Conservation (phyloP, 331 rosid species). For the Arachis monticola region DNA sequence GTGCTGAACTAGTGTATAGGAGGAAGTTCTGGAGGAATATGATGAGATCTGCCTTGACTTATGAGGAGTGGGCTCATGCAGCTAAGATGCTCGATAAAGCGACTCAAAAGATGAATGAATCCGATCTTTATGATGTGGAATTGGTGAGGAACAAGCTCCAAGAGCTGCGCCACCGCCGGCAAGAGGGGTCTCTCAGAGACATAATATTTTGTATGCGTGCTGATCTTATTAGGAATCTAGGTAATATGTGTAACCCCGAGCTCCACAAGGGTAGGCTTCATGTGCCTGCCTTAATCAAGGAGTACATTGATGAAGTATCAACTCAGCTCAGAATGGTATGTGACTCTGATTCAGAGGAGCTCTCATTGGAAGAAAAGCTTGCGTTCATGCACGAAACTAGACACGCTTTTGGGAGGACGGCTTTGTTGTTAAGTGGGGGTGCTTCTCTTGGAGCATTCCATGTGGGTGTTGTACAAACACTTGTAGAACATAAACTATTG, state of each 20-base stretch:
- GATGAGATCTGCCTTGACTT: slow-evolving; percentile 92
- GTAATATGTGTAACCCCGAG: slow-evolving; percentile 94
- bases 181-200: slow-evolving; percentile 80
- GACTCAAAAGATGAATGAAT: slow-evolving; percentile 86
- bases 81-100: slow-evolving; percentile 98
- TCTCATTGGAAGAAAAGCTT: slow-evolving; percentile 83
- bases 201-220: slow-evolving; percentile 95
- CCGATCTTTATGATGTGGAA: slow-evolving; percentile 80
- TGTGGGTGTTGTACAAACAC: slow-evolving; percentile 81
- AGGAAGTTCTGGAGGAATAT: slow-evolving; percentile 95
- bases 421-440: slow-evolving; percentile 95
- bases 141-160: slow-evolving; percentile 84
- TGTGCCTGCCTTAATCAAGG: slow-evolving; percentile 85
- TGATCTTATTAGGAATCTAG: slow-evolving; percentile 89
- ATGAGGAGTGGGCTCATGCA: slow-evolving; percentile 99
- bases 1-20: slow-evolving; percentile 91
- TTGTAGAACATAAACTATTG: slow-evolving; percentile 89
- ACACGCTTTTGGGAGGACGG: slow-evolving; percentile 97
- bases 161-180: slow-evolving; percentile 87
- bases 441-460: slow-evolving; percentile 98
- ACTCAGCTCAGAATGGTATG: slow-evolving; percentile 94
- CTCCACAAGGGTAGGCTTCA: slow-evolving; percentile 93
- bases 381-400: slow-evolving; percentile 96
- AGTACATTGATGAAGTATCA: slow-evolving; percentile 87
- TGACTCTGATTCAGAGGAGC: slow-evolving; percentile 84